A percentile compares a stretch with the other conserved stretches of the same genome.
phyloP scores from a whole-genome alignment of 2,329 filamentous ascomycete genomes.

The Rhynchosporium agropyri region DNA sequence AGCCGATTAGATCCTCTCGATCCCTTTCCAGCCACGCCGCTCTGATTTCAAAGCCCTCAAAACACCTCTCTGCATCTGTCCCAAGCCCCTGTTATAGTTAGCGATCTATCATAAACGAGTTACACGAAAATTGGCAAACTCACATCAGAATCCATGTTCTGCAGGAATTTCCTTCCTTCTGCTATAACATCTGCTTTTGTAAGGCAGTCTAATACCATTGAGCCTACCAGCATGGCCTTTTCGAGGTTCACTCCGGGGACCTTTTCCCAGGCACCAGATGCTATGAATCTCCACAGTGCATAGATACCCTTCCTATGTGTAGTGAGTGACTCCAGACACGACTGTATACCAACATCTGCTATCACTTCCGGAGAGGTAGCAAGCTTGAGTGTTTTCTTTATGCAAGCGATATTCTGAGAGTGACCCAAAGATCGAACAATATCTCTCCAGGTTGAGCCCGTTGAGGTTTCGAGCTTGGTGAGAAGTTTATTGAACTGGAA shows the following conservation, averaged over 20 bases:
- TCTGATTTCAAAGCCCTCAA: slow-evolving; percentile 24
- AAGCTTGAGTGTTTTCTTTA: slow-evolving; percentile 17
- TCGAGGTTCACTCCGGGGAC: slow-evolving; percentile 4
- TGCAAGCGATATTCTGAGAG: slow-evolving; percentile 4
- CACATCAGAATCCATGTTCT: slow-evolving; percentile 11
- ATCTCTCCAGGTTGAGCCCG: slow-evolving; percentile 8
- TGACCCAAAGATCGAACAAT: slow-evolving; percentile 22
- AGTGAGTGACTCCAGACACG: slow-evolving; percentile 8
- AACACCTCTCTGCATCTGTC: slow-evolving; percentile 13
- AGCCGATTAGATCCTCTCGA: slow-evolving; percentile 24
- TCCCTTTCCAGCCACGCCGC: slow-evolving; percentile 28
- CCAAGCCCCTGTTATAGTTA: slow-evolving; percentile 21
- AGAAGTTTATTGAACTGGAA: slow-evolving; percentile 18
- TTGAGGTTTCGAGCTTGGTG: neutral
- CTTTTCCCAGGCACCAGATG: slow-evolving; percentile 16
- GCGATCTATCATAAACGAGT: neutral
- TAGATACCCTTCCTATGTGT: slow-evolving; percentile 20
- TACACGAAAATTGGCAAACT: slow-evolving; percentile 1
- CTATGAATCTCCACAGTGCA: slow-evolving; percentile 17
- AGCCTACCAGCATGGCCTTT: slow-evolving; percentile 11
- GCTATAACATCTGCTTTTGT: slow-evolving; percentile 13
- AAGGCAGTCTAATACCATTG: slow-evolving; percentile 15
- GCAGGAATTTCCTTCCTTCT: slow-evolving; percentile 17
- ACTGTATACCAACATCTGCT: slow-evolving; percentile 3
- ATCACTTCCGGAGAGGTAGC: slow-evolving; percentile 4